Evolutionary conservation across 305 asterid genomes (phyloP), one percentile per base, ranked within the genome.

Genomic region (Fraxinus angustifolia): DNA sequence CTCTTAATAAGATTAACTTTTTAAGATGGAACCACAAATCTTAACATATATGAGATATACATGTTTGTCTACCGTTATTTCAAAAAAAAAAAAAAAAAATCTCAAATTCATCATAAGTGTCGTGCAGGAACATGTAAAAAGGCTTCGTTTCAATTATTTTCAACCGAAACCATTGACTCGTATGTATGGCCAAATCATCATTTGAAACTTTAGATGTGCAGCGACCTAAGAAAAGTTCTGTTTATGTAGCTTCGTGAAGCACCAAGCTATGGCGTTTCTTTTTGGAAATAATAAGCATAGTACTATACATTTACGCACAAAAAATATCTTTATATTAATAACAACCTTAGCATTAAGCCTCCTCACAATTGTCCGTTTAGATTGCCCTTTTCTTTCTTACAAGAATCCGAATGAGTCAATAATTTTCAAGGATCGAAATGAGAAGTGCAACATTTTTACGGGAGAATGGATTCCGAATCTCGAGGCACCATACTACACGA

Each of bases 381-480:
- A 78, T 3, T 53, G 11, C 33, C 67, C 87, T n/a, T 65, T 88
- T 1, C 42, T 77, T 19, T 79, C 86, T 76, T 68, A 75, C 88
- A 58, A 82, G 48, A 65, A 10, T 33, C 70, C 88, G 0, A 88
- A 87, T 60, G 75, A 77, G 19, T 78, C 11, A 30, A 14, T 26
- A 36, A 58, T 35, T 79, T 80, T 79, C 0, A 80, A 77, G 38
- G 23, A 16, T 50, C 50, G 71, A 3, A 10, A 74, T 72, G 90
- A 83, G 2, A 78, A 84, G 53, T 94, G 98, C 72, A 92, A 94
- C 26, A 83, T 93, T 3, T 93, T 86, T 81, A 38, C 86, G 6
- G 98, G 98, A 8, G 92, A 92, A 36, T 94, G 96, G 97, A 75
- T 92, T n/a, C 93, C 91, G 23, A 72, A 86, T 78, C 91, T 86